Percentiles rank a stretch among this genome's conserved stretches.
Evolutionary conservation across 371 early-diverging fungal genomes (phyloP).

Genomic region (Lichtheimia corymbifera): DNA sequence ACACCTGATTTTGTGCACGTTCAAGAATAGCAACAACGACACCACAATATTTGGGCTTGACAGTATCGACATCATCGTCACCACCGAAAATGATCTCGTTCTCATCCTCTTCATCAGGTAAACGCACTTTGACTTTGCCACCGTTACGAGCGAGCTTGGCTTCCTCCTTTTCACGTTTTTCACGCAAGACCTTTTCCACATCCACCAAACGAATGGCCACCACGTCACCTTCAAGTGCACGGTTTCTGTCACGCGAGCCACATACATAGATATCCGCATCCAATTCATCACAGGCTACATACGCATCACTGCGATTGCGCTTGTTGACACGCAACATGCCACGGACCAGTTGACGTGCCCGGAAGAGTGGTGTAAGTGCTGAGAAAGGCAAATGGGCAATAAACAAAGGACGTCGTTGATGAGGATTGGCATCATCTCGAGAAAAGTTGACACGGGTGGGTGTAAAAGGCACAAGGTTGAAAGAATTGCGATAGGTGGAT

Average conservation of each 20-base stretch:
- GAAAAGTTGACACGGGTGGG: conserved; percentile 43
- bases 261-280: conserved; percentile 74
- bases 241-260: conserved; percentile 75
- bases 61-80: conserved; percentile 49
- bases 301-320: conserved; percentile 77
- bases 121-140: conserved; percentile 31
- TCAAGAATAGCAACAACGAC: conserved; percentile 65
- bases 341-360: conserved; percentile 46
- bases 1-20: conserved; percentile 60
- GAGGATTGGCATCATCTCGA: conserved; percentile 44
- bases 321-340: conserved; percentile 84
- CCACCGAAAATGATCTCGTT: conserved; percentile 49
- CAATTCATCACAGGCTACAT: conserved; percentile 72
- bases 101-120: conserved; percentile 49
- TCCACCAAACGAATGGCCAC: conserved; percentile 77
- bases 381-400: conserved; percentile 58
- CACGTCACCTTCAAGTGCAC: conserved; percentile 84
- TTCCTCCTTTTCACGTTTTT: conserved; percentile 55
- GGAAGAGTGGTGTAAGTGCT: conserved; percentile 49
- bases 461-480: conserved; percentile 47
- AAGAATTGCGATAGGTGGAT: conserved; percentile 16
- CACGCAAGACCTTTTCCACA: conserved; percentile 57
- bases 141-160: conserved; percentile 47
- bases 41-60: conserved; percentile 62
- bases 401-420: conserved; percentile 54